Conservation (phyloP, 2,329 filamentous ascomycete genomes). For the Sarocladium kiliense region DNA sequence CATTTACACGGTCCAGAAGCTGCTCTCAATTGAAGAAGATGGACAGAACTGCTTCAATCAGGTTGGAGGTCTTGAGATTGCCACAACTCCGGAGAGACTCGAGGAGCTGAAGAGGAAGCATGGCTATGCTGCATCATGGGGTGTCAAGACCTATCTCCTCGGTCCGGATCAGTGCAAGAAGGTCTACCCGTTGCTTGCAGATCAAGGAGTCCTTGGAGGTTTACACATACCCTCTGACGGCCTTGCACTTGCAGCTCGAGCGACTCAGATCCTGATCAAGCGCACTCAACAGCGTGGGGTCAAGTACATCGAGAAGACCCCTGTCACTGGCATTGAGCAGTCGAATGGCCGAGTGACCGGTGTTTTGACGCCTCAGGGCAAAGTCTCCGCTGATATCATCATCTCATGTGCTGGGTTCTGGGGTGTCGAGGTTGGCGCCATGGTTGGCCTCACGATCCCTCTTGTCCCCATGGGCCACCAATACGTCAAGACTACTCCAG, state of each 20-base stretch:
- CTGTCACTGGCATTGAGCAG: constrained; percentile 52
- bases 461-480: constrained; percentile 58
- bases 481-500: constrained; percentile 55
- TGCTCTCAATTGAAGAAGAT: constrained; percentile 42
- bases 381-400: constrained; percentile 52
- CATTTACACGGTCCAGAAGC: constrained; percentile 56
- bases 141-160: constrained; percentile 49
- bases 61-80: constrained; percentile 57
- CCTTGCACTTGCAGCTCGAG: constrained; percentile 54
- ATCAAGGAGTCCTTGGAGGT: constrained; percentile 49
- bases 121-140: constrained; percentile 57
- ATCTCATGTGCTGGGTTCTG: constrained; percentile 61
- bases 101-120: constrained; percentile 59
- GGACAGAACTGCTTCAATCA: constrained; percentile 51
- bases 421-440: constrained; percentile 59
- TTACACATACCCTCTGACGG: constrained; percentile 57
- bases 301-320: constrained; percentile 48
- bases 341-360: constrained; percentile 47
- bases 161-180: constrained; percentile 45
- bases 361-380: constrained; percentile 43
- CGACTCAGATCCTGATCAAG: constrained; percentile 55
- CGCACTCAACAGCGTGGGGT: constrained; percentile 54
- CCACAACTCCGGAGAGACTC: constrained; percentile 52
- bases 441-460: constrained; percentile 53
- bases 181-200: constrained; percentile 50